Conservation (phyloP, 202 grass and related monocot species). For the Musa balbisiana region DNA sequence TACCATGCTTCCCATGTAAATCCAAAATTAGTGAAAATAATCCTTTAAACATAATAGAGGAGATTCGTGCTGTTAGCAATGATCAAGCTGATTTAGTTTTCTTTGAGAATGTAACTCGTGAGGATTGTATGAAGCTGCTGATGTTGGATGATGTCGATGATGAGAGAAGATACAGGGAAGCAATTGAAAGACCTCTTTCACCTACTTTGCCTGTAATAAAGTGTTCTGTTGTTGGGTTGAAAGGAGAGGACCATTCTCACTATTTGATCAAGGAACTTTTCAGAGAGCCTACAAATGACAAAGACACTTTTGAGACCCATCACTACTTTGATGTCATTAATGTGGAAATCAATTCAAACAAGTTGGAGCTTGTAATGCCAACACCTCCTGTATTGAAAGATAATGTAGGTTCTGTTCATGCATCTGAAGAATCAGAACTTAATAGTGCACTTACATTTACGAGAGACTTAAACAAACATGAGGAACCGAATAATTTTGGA, state of each 20-base stretch:
- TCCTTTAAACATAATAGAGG: constrained; percentile 29
- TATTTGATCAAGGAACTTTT: constrained; percentile 25
- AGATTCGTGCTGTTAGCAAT: constrained; percentile 5
- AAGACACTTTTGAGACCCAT: constrained; percentile 13
- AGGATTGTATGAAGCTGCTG: constrained; percentile 64
- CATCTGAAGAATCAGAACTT: constrained; percentile 5
- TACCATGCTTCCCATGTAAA: background rate
- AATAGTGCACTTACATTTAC: background rate
- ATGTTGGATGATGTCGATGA: constrained; percentile 57
- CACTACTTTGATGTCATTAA: constrained; percentile 28
- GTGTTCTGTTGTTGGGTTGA: constrained; percentile 22
- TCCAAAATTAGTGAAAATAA: constrained; percentile 26
- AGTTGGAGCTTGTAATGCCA: constrained; percentile 17
- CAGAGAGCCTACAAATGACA: constrained; percentile 25
- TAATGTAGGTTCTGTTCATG: background rate
- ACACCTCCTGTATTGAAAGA: constrained; percentile 7
- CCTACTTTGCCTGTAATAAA: constrained; percentile 48
- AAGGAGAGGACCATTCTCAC: constrained; percentile 10
- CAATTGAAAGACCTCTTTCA: constrained; percentile 63
- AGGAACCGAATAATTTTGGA: background rate
- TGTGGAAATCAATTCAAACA: constrained; percentile 27
- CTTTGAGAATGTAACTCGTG: constrained; percentile 51
- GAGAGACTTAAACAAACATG: background rate
- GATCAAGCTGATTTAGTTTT: constrained; percentile 33
- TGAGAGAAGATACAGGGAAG: constrained; percentile 61